Evolutionary conservation across 164 flowering plant genomes (phyloP), one percentile per base, ranked within the genome.

Genomic region (Piper betle): DNA sequence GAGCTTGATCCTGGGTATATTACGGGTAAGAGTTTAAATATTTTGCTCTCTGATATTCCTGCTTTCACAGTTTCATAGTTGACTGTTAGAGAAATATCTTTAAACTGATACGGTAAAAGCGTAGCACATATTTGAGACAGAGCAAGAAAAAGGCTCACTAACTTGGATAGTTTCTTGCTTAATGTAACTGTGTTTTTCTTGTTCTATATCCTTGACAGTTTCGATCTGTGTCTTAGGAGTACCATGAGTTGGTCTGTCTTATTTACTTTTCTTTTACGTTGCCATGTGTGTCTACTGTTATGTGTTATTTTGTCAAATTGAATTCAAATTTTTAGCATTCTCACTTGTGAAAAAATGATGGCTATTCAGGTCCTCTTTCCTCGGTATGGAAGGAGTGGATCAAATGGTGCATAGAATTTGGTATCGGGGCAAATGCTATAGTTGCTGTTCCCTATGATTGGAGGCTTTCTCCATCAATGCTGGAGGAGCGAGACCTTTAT

Each of bases 381-480:
- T 86, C 97, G 13, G 92, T 93, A 38, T 93, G 99, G 99, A 93
- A 88, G 75, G 99, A 93, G 64, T 93, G 99, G 99, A 62, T 93
- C 25, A 90, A 88, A 71, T 93, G 99, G 99, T 93, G 99, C 72
- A 79, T 93, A 69, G 93, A 93, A 67, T 93, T 93, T 79, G 99
- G 99, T 55, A 76, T 90, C 37, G 97, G 88, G 75, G 86, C 99
- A 39, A 88, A 93, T 80, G 92, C 99, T 42, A 90, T 93, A 62
- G 58, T 90, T 70, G 96, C 99, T 58, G 97, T 62, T 69, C 99
- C 99, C 33, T 93, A 86, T 82, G 99, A 93, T 77, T 93, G 99
- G 99, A 90, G 99, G 80, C 71, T 93, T 74, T 76, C 99, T 66
- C 84, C 97, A 43, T 81, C 96, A 50, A 86, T 72, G 83, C 97